These are phyloP conservation scores for Talaromyces sp. DNA, from an alignment of 2,329 filamentous ascomycete genomes.

Conservation along the genomic window DNA sequence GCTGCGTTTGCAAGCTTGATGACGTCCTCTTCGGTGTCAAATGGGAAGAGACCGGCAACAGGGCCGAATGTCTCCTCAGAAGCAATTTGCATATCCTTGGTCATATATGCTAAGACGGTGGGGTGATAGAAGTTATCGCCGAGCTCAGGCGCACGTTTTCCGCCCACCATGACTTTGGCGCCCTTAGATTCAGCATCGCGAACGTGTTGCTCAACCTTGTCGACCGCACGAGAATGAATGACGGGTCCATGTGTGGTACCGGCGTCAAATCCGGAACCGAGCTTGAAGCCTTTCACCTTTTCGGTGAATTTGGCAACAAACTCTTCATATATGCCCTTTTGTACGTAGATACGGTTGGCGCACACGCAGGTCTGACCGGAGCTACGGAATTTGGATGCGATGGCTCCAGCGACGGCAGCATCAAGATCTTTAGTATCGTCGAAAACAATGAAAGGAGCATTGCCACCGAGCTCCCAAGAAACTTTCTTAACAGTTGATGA, in stretches of 20 bases:
- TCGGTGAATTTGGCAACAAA: constrained; percentile 56
- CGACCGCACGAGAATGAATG: constrained; percentile 75
- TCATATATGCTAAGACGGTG: constrained; percentile 87
- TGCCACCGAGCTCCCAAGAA: constrained; percentile 89
- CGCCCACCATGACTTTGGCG: constrained; percentile 70
- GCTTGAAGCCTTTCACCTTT: constrained; percentile 50
- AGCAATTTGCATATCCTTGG: constrained; percentile 75
- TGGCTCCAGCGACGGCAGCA: constrained; percentile 73
- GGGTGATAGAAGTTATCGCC: constrained; percentile 86
- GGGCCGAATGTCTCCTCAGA: constrained; percentile 94
- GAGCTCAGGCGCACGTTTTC: constrained; percentile 68
- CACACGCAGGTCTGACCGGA: constrained; percentile 96
- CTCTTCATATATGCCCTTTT: constrained; percentile 51
- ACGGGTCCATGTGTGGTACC: constrained; percentile 49
- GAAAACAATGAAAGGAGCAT: constrained; percentile 95
- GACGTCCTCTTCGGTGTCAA: constrained; percentile 85
- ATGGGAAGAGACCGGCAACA: constrained; percentile 83
- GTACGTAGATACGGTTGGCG: constrained; percentile 58
- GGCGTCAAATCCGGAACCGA: constrained; percentile 46
- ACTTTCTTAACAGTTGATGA: constrained; percentile 79
- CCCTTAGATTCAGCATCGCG: constrained; percentile 75
- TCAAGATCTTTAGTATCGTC: constrained; percentile 85
- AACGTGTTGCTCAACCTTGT: constrained; percentile 77
- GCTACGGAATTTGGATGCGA: constrained; percentile 86
- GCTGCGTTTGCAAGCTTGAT: constrained; percentile 75